Evolutionary conservation across 805 yeast genomes (phyloP).

Genomic region (Candida multigemmis): DNA sequence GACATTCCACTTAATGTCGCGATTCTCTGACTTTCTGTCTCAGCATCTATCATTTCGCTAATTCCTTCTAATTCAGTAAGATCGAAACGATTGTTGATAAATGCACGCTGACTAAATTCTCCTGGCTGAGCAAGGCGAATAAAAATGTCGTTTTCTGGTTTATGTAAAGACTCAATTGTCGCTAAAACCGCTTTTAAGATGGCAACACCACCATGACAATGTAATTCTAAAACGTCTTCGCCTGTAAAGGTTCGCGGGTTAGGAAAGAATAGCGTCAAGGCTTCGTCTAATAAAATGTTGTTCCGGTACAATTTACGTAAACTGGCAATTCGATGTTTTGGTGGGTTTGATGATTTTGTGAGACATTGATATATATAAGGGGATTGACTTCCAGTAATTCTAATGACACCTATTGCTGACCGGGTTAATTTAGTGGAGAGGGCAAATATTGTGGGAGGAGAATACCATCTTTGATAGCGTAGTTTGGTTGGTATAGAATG

Average conservation of each 20-base stretch:
- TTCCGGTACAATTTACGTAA: slow-evolving; percentile 50
- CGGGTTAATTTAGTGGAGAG: slow-evolving; percentile 74
- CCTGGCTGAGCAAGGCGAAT: slow-evolving; percentile 88
- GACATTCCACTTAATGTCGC: slow-evolving; percentile 67
- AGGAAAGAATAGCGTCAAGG: slow-evolving; percentile 59
- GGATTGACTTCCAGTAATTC: slow-evolving; percentile 72
- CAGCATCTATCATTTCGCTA: slow-evolving; percentile 82
- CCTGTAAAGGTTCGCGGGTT: slow-evolving; percentile 85
- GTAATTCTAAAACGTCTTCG: slow-evolving; percentile 84
- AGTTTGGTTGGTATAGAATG: too few relatives aligned
- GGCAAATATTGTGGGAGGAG: slow-evolving; percentile 75
- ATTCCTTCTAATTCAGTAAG: slow-evolving; percentile 88
- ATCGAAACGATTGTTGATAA: slow-evolving; percentile 75
- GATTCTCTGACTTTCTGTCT: slow-evolving; percentile 79
- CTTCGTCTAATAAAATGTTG: slow-evolving; percentile 56
- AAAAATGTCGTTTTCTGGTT: slow-evolving; percentile 22
- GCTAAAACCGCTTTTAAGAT: slow-evolving; percentile 60
- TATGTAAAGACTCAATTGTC: slow-evolving; percentile 49
- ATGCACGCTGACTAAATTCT: slow-evolving; percentile 84
- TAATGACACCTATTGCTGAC: slow-evolving; percentile 80
- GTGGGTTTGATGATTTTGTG: slow-evolving; percentile 28
- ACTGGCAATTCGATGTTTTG: slow-evolving; percentile 46
- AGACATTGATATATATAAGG: slow-evolving; percentile 34
- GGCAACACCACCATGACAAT: slow-evolving; percentile 90
- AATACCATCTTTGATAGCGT: slow-evolving; percentile 1